Conservation (phyloP, 805 yeast genomes). For the Candida silvicultrix region DNA sequence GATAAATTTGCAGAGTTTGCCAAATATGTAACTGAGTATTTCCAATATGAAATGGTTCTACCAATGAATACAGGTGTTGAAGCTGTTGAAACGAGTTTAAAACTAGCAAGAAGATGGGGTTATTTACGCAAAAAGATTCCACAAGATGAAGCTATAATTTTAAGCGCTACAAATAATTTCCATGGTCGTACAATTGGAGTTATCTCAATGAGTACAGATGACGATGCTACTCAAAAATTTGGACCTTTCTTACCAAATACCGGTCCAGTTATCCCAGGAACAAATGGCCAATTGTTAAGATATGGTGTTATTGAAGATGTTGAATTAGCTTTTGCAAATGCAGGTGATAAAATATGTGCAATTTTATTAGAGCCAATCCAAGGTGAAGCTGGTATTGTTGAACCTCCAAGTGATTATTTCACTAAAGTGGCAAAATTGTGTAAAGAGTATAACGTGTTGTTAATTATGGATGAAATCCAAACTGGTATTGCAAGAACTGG, state of each 20-base stretch:
- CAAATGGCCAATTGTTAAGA: constrained; percentile 52
- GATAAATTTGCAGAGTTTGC: constrained; percentile 85
- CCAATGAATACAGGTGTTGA: constrained; percentile 99
- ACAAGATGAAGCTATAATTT: constrained; percentile 75
- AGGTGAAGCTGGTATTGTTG: constrained; percentile 98
- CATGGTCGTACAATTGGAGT: constrained; percentile 96
- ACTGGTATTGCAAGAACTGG: constrained; percentile 98
- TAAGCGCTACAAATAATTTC: constrained; percentile 86
- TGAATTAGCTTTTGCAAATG: constrained; percentile 69
- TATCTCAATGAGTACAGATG: constrained; percentile 93
- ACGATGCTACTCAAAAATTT: constrained; percentile 80
- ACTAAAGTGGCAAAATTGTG: constrained; percentile 67
- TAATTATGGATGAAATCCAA: constrained; percentile 95
- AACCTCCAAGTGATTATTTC: constrained; percentile 81
- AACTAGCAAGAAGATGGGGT: constrained; percentile 97
- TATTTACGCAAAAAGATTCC: constrained; percentile 82
- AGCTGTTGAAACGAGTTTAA: constrained; percentile 93
- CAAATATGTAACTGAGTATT: constrained; percentile 81
- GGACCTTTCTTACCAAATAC: constrained; percentile 86
- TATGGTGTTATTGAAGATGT: constrained; percentile 86
- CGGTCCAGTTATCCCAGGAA: constrained; percentile 81
- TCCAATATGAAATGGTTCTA: constrained; percentile 85
- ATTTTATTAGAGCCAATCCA: constrained; percentile 92
- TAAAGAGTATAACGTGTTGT: constrained; percentile 74
- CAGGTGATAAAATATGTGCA: constrained; percentile 89